Evolutionary conservation across 768 basidiomycete species (phyloP), one percentile per base, ranked within the genome.

Genomic region (Xanthoconium stramineum): DNA sequence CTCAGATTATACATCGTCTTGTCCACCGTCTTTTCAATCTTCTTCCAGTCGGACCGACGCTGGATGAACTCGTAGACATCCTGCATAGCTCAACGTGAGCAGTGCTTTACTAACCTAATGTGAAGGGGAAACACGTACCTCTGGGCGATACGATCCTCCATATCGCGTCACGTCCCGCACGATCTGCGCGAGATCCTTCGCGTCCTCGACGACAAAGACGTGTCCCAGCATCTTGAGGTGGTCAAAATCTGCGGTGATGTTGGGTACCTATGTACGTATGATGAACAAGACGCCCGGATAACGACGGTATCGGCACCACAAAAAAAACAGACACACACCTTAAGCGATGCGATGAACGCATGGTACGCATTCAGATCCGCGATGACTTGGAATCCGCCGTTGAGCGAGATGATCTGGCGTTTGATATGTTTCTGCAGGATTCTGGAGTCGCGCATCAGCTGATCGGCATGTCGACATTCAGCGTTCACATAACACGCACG

Each of bases 41-140:
- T 95, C 76, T 97, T 96, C 96, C 96, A 98, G 70, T 99, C 96
- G 8, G 91, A 89, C 35, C 95, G 81, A 20, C 95, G 78, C 68
- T 94, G 92, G 65, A 98, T 91, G 65, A 98, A 96, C 71, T 98
- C 96, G 69, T 98, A 98, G 49, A 98, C 80, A 67, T 98, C 96
- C 84, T 88, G 40, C 39, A 29, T 20, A 3, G 5, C 2, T 35
- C 7, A n/a, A 5, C 12, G 28, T 61, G 0, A 55, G 20, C 3
- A 24, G 5, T 19, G 46, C 3, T 2, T 2, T 6, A 38, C 11
- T n/a, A 2, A 6, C 29, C 3, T 10, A 13, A 12, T 0, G 15
- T 14, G 4, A 24, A 24, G 24, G 15, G 11, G 39, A 28, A 20
- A n/a, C 54, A 45, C 75, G 56, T 53, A 93, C 94, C 83, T 99